Evolutionary conservation across 331 rosid species (phyloP).

Genomic region (Spiraea crenata): DNA sequence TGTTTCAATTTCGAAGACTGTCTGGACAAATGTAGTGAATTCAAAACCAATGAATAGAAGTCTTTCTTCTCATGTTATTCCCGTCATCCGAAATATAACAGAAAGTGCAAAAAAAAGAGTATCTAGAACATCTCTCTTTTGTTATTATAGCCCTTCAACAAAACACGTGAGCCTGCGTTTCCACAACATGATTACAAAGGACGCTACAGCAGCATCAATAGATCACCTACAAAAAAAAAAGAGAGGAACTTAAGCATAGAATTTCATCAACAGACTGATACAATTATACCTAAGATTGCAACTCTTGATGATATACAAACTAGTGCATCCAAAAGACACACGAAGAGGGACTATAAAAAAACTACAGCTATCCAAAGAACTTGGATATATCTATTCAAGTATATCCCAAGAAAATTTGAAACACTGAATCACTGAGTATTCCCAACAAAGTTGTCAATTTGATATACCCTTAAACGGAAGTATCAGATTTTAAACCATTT

Average conservation of each 20-base stretch:
- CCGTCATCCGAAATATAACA: conserved; percentile 4
- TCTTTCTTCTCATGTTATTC: conserved; percentile 13
- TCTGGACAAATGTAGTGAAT: neutral
- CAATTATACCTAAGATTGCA: neutral
- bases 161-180: neutral
- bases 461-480: neutral
- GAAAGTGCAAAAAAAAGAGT: conserved; percentile 22
- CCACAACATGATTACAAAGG: conserved; percentile 5
- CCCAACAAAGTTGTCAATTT: neutral
- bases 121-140: conserved; percentile 32
- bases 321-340: neutral
- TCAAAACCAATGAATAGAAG: neutral
- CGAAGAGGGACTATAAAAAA: neutral
- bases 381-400: neutral
- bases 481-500: neutral
- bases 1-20: conserved; percentile 1
- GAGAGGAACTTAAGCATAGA: neutral
- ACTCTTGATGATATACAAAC: neutral
- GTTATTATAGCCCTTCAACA: conserved; percentile 42
- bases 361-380: neutral
- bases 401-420: neutral
- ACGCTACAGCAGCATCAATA: conserved; percentile 25
- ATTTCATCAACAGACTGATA: neutral
- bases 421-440: neutral
- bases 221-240: conserved; percentile 50